Evolutionary conservation across 2,329 filamentous ascomycete genomes (phyloP).

Genomic region (Sphaerostilbella broomeana): DNA sequence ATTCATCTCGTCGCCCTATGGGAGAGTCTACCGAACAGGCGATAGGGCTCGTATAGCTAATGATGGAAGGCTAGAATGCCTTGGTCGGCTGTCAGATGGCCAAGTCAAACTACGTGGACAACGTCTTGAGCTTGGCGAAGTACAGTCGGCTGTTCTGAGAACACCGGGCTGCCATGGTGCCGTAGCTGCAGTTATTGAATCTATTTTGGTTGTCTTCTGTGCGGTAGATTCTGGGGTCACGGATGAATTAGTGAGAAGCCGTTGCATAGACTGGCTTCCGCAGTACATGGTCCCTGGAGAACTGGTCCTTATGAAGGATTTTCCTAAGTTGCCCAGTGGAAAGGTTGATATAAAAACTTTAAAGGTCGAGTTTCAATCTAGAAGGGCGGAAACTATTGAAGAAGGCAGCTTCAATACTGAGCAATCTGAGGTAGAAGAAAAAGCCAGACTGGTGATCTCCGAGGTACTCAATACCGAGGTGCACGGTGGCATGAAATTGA

Average conservation of each 20-base stretch:
- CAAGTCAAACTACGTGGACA: constrained; percentile 86
- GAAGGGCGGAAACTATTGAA: constrained; percentile 12
- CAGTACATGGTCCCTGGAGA: constrained; percentile 78
- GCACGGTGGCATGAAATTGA: constrained; percentile 36
- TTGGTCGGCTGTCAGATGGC: constrained; percentile 70
- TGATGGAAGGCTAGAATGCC: constrained; percentile 70
- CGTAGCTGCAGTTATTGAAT: constrained; percentile 59
- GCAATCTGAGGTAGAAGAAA: constrained; percentile 18
- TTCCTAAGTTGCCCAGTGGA: constrained; percentile 74
- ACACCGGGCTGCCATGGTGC: constrained; percentile 57
- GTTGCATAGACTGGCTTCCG: constrained; percentile 70
- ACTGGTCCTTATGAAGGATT: constrained; percentile 53
- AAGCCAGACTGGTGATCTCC: constrained; percentile 31
- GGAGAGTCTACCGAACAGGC: constrained; percentile 73
- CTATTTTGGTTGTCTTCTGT: constrained; percentile 69
- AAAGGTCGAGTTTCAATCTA: constrained; percentile 39
- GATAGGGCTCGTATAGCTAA: constrained; percentile 67
- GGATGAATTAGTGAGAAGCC: constrained; percentile 42
- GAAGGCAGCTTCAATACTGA: constrained; percentile 1
- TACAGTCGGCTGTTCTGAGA: constrained; percentile 63
- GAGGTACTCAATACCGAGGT: constrained; percentile 34
- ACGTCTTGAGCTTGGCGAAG: constrained; percentile 71
- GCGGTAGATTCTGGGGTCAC: constrained; percentile 39
- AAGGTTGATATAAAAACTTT: constrained; percentile 70
- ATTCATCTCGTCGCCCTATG: constrained; percentile 64